Base-by-base conservation (phyloP, 1,284 basidiomycete species). In the Kwoniella shivajii region DNA sequence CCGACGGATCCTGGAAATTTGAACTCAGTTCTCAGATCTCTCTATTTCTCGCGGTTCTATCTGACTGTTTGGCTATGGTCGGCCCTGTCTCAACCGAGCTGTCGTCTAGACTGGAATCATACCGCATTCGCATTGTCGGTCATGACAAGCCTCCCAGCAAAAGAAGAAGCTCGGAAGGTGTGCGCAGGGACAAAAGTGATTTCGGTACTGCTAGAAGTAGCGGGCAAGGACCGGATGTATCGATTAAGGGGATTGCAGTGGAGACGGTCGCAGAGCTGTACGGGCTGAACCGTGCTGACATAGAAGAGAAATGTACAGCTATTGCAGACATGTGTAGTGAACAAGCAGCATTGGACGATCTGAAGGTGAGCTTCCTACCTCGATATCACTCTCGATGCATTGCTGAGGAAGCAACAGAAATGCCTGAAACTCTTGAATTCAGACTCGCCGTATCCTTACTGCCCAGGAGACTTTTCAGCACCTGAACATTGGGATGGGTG, bases 1-100 rank as follows among this genome's bases (percentile, higher is more conserved):
- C 83, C 18, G 81, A 78, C n/a, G 92, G 96, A 44, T 88, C 86
- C 13, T 97, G 94, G 92, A 97, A 96, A 75, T 74, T 85, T 50
- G 91, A 96, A 73, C 84, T 97, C 54, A 93, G 96, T 75, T 87
- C 86, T 58, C 92, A 97, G 69, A 91, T 96, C 52, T 88, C 87
- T 1, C 82, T 86, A 51, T 97, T 98, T 72, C 85, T 96, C 60
- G 86, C 85, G 71, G 83, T 99, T 66, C 81, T 98, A 14, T 82
- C 87, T 33, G 91, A 97, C 57, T 89, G 86, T 66, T 78, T 99
- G 24, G 80, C 82, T 46, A 82, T 80, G 36, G 78, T 92, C 39
- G 85, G 84, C 65, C 87, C 90, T 68, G 88, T 90, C 41, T 86
- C 92, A 1, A 84, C 86, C 1, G 95, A 98, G 73, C 81, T 98